Conservation (phyloP, 768 basidiomycete genomes). For the Lactarius vividus region DNA sequence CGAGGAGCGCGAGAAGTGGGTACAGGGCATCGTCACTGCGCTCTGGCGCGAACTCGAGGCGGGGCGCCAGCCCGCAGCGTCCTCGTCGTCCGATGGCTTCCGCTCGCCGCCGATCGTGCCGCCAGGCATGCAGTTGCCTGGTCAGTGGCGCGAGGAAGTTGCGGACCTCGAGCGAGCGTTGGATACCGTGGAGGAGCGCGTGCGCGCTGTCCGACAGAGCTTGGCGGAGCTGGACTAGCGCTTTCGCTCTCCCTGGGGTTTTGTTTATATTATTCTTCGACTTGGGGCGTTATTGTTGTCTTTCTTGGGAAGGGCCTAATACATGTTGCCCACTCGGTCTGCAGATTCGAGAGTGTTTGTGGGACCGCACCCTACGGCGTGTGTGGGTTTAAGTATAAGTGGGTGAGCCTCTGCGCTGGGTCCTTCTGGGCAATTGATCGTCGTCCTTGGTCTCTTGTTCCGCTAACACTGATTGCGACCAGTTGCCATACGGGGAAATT, state of each 20-base stretch:
- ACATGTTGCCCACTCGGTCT: neutral
- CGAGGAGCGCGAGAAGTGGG: slow-evolving; percentile 73
- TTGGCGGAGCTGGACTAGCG: slow-evolving; percentile 20
- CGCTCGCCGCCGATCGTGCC: neutral
- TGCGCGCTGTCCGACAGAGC: slow-evolving; percentile 16
- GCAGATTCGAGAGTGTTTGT: neutral
- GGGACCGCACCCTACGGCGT: neutral
- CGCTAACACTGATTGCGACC: no score
- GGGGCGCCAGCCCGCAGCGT: slow-evolving; percentile 37
- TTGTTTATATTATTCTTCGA: neutral
- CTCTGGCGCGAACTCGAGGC: slow-evolving; percentile 67
- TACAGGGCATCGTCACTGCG: slow-evolving; percentile 67
- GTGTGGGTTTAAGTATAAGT: neutral
- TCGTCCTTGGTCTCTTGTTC: no score
- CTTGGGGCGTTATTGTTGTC: neutral
- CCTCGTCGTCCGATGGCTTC: neutral
- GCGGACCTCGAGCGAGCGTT: slow-evolving; percentile 16
- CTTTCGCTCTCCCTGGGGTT: neutral
- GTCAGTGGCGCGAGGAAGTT: slow-evolving; percentile 22
- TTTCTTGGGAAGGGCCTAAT: neutral
- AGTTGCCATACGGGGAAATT: no score
- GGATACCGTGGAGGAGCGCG: slow-evolving; percentile 22
- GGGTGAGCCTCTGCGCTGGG: no score
- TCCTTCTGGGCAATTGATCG: neutral
- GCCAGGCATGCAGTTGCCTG: slow-evolving; percentile 21